Evolutionary conservation across 1,139 yeast species (phyloP).

Genomic region (Magnusiomyces fungicola): DNA sequence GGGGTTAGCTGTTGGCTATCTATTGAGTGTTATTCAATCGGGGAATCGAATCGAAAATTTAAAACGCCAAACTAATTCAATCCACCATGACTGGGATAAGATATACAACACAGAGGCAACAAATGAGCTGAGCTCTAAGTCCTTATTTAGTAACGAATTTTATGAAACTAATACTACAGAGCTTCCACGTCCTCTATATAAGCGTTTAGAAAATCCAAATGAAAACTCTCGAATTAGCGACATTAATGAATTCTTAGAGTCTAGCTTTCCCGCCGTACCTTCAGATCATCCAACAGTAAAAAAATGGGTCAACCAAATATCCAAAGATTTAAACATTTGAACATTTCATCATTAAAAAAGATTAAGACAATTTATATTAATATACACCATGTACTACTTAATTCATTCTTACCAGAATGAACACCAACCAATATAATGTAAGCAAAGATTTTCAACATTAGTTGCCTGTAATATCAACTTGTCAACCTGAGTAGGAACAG

Average conservation of each 20-base stretch:
- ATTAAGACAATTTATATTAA: no score
- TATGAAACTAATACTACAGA: constrained; percentile 42
- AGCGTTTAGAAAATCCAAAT: no score
- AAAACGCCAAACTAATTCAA: constrained; percentile 5
- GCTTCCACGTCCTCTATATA: constrained; percentile 27
- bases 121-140: constrained; percentile 42
- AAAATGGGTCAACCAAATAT: no score
- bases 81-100: not conserved
- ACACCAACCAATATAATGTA: constrained; percentile 98
- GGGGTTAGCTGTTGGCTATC: constrained; percentile 54
- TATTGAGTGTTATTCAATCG: constrained; percentile 42
- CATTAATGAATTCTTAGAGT: no score
- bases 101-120: constrained; percentile 31
- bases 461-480: constrained; percentile 93
- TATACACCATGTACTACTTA: no score
- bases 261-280: no score
- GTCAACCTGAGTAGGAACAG: constrained; percentile 88
- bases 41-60: constrained; percentile 1
- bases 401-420: constrained; percentile 96
- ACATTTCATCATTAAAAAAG: no score
- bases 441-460: constrained; percentile 90
- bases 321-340: no score
- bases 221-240: no score
- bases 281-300: no score
- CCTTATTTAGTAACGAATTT: constrained; percentile 40